Percentiles rank a stretch among this genome's conserved stretches.
Conservation (phyloP, 108 stramenopile genomes). For the Conticribra guillardii region DNA sequence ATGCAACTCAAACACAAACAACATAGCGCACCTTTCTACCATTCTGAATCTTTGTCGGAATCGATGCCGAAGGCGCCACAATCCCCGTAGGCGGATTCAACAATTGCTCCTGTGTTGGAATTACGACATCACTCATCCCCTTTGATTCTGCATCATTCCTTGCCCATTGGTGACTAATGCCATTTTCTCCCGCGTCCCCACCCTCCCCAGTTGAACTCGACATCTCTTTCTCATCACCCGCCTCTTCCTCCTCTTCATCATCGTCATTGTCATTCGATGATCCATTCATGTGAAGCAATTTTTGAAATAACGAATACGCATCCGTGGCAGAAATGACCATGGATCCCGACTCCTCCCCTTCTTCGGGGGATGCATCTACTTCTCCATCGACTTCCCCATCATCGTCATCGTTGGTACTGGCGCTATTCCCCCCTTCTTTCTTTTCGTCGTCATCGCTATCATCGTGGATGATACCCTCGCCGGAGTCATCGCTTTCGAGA, state of each 20-base stretch:
- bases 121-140: background rate
- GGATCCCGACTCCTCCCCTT: constrained; percentile 19
- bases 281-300: constrained; percentile 55
- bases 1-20: constrained; percentile 1
- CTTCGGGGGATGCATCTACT: constrained; percentile 9
- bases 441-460: constrained; percentile 41
- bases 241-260: constrained; percentile 29
- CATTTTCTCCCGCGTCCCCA: constrained; percentile 18
- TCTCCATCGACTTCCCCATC: constrained; percentile 36
- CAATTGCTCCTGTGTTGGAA: constrained; percentile 47
- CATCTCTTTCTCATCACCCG: background rate
- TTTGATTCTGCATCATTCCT: background rate
- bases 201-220: background rate
- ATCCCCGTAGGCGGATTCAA: constrained; percentile 51
- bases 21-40: constrained; percentile 39
- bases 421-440: constrained; percentile 29
- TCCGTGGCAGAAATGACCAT: constrained; percentile 30
- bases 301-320: constrained; percentile 53
- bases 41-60: constrained; percentile 48
- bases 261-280: constrained; percentile 8
- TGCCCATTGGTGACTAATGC: constrained; percentile 1
- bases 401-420: constrained; percentile 20
- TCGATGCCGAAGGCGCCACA: constrained; percentile 39
- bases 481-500: background rate
- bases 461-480: constrained; percentile 13